Conservation (phyloP, 352 stramenopile species). For the Pythium myriotylum region DNA sequence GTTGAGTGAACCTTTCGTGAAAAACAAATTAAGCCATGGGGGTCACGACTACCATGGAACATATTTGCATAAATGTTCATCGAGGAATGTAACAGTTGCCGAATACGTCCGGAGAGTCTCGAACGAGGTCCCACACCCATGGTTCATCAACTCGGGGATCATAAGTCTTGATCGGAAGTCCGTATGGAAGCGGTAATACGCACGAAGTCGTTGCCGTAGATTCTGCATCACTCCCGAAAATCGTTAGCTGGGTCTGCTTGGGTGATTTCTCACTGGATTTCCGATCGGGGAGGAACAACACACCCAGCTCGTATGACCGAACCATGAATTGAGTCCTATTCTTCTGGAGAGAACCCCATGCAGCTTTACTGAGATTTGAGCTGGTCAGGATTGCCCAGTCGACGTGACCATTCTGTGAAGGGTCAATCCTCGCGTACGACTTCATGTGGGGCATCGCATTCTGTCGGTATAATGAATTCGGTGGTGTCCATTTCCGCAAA, state of each 20-base stretch:
- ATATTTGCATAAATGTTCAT: conserved; percentile 21
- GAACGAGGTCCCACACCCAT: conserved; percentile 80
- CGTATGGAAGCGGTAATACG: conserved; percentile 61
- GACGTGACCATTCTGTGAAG: conserved; percentile 32
- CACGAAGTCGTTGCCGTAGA: neutral
- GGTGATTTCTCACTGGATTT: neutral
- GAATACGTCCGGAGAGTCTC: conserved; percentile 69
- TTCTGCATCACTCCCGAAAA: conserved; percentile 3
- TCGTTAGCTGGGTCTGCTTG: neutral
- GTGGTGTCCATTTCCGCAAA: conserved; percentile 75
- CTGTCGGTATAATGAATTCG: conserved; percentile 52
- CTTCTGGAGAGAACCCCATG: conserved; percentile 78
- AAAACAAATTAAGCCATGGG: neutral
- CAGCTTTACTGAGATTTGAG: conserved; percentile 83
- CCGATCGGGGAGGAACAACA: conserved; percentile 58
- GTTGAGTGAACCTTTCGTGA: neutral
- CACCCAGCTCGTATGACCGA: conserved; percentile 79
- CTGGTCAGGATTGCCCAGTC: conserved; percentile 84
- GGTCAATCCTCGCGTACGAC: conserved; percentile 66
- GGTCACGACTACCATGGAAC: no score
- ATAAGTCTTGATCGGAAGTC: conserved; percentile 71
- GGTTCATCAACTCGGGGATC: conserved; percentile 70
- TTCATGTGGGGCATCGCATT: conserved; percentile 88
- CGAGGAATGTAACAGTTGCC: conserved; percentile 69
- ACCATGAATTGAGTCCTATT: conserved; percentile 81